These are phyloP conservation scores for Gymnopilus dilepis DNA, from an alignment of 768 basidiomycete genomes.

Conservation along the genomic window DNA sequence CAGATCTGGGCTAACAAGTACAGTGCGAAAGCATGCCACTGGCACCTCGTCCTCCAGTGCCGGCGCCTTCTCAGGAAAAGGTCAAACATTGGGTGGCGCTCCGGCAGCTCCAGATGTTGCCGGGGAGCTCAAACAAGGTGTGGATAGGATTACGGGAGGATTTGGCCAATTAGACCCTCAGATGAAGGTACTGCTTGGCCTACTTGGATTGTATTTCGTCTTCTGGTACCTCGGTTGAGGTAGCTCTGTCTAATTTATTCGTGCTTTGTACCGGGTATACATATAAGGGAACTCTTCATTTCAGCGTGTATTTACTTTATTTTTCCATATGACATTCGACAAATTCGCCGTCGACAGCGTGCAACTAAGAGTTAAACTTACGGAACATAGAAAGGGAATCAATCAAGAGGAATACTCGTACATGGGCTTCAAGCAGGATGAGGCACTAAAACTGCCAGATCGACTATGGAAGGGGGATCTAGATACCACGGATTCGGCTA, in stretches of 20 bases:
- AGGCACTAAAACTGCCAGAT: conserved; percentile 21
- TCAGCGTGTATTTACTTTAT: not conserved
- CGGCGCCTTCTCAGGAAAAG: conserved; percentile 69
- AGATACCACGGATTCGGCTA: conserved; percentile 25
- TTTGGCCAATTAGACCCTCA: conserved; percentile 68
- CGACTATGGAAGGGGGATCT: conserved; percentile 30
- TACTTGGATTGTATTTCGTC: conserved; percentile 67
- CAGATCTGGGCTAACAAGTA: conserved; percentile 57
- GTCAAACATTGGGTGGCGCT: conserved; percentile 71
- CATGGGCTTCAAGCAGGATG: conserved; percentile 21
- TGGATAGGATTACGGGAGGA: conserved; percentile 38
- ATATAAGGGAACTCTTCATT: not conserved
- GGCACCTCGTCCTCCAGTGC: conserved; percentile 39
- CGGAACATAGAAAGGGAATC: not conserved
- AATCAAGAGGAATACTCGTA: conserved; percentile 13
- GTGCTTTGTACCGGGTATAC: not conserved
- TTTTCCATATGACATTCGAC: not conserved
- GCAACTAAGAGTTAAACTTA: conserved; percentile 11
- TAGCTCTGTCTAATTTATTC: not conserved
- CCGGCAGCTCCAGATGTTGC: conserved; percentile 40
- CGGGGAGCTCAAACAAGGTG: conserved; percentile 37
- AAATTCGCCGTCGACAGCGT: conserved; percentile 3
- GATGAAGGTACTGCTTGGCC: conserved; percentile 63
- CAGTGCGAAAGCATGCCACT: conserved; percentile 58
- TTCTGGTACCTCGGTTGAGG: conserved; percentile 55